Conservation (phyloP, 805 yeast genomes). For the Millerozyma acaciae region DNA sequence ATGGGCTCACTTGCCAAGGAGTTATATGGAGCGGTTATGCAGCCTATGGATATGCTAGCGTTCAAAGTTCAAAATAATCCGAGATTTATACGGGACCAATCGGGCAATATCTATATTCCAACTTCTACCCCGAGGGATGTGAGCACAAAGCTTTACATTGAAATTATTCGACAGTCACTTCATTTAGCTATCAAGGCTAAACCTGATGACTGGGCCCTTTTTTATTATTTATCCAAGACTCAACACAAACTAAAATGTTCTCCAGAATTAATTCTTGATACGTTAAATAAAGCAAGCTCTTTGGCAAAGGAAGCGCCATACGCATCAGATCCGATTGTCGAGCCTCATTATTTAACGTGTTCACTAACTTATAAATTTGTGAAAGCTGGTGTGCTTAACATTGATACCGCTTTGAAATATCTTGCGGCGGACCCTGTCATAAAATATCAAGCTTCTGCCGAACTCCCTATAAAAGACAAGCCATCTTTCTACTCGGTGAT, state of each 20-base stretch:
- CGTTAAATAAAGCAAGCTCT: slow-evolving; percentile 43
- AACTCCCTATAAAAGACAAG: slow-evolving; percentile 8
- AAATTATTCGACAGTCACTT: slow-evolving; percentile 40
- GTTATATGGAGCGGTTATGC: slow-evolving; percentile 53
- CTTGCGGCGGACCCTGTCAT: slow-evolving; percentile 37
- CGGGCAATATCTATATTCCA: slow-evolving; percentile 23
- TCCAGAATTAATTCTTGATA: slow-evolving; percentile 33
- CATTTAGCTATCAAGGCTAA: slow-evolving; percentile 44
- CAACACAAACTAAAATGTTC: slow-evolving; percentile 44
- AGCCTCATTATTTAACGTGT: slow-evolving; percentile 71
- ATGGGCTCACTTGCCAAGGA: slow-evolving; percentile 57
- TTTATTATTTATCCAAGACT: slow-evolving; percentile 56
- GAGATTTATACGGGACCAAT: slow-evolving; percentile 23
- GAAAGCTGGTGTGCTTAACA: slow-evolving; percentile 27
- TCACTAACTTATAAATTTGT: slow-evolving; percentile 57
- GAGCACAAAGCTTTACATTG: slow-evolving; percentile 27
- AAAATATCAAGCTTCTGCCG: slow-evolving; percentile 1
- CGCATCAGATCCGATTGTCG: slow-evolving; percentile 57
- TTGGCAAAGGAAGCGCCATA: slow-evolving; percentile 35
- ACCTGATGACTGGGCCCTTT: slow-evolving; percentile 56
- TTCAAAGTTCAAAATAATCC: slow-evolving; percentile 43
- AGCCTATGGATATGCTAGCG: slow-evolving; percentile 63
- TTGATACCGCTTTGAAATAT: slow-evolving; percentile 34
- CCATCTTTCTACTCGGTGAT: slow-evolving; percentile 36
- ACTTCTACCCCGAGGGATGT: slow-evolving; percentile 18